Percentiles rank a stretch among this genome's conserved stretches.
Conservation (phyloP, 352 stramenopile species). For the Phytophthora citricola region DNA sequence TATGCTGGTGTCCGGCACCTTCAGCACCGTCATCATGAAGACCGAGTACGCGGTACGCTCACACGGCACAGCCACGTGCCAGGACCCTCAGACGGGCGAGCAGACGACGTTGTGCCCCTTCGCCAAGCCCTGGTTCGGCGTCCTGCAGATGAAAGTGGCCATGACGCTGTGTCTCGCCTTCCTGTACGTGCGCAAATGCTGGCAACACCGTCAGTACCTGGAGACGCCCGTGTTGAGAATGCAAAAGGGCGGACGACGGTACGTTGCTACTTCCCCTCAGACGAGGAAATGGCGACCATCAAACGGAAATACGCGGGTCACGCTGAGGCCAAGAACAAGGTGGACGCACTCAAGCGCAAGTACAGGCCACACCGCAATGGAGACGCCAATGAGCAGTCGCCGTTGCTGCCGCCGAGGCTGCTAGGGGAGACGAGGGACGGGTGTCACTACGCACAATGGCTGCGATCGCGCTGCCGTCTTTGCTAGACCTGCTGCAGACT, state of each 20-base stretch:
- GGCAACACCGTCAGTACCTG: conserved; percentile 64
- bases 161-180: conserved; percentile 86
- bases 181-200: conserved; percentile 66
- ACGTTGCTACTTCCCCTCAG: conserved; percentile 56
- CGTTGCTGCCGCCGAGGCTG: conserved; percentile 33
- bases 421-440: conserved; percentile 23
- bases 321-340: conserved; percentile 50
- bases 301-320: conserved; percentile 50
- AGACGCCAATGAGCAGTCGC: conserved; percentile 39
- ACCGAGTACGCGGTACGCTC: conserved; percentile 76
- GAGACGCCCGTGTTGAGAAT: conserved; percentile 72
- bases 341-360: conserved; percentile 51
- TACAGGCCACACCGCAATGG: conserved; percentile 22
- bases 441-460: conserved; percentile 63
- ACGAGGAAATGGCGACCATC: conserved; percentile 43
- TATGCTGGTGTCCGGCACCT: conserved; percentile 86
- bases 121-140: conserved; percentile 88
- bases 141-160: conserved; percentile 87
- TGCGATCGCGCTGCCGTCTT: conserved; percentile 67
- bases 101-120: conserved; percentile 75
- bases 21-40: conserved; percentile 90
- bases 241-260: conserved; percentile 68
- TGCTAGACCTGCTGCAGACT: conserved; percentile 88
- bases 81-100: conserved; percentile 45
- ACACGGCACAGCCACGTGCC: conserved; percentile 57